phyloP scores from a whole-genome alignment of 345 rosid genomes.

The Stellera chamaejasme region DNA sequence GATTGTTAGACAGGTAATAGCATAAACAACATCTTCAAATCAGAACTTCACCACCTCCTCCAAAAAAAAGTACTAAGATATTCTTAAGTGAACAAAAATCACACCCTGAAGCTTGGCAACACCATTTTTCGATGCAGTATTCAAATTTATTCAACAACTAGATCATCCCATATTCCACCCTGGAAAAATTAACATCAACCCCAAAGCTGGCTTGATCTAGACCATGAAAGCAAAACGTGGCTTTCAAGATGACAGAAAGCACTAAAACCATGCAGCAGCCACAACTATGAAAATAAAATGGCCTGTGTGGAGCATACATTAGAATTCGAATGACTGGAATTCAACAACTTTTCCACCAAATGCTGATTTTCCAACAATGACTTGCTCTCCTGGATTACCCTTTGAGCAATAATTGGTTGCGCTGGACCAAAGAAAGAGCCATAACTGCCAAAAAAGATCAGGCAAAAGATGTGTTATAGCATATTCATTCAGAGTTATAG shows the following conservation, averaged over 20 bases:
- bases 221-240: background rate
- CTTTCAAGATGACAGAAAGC: background rate
- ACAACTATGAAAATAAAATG: background rate
- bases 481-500: background rate
- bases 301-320: background rate
- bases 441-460: slow-evolving; percentile 42
- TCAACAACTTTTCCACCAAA: slow-evolving; percentile 26
- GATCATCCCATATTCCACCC: background rate
- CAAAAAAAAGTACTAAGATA: too few species aligned
- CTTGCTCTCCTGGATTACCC: slow-evolving; percentile 98
- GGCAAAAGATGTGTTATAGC: background rate
- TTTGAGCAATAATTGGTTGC: slow-evolving; percentile 71
- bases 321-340: slow-evolving; percentile 40
- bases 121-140: too few species aligned
- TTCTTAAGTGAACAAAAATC: too few species aligned
- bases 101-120: too few species aligned
- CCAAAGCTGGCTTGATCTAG: too few species aligned
- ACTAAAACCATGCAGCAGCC: background rate
- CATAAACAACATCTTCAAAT: too few species aligned
- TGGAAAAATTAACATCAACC: too few species aligned
- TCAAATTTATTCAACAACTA: background rate
- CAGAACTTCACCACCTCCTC: too few species aligned
- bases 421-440: slow-evolving; percentile 98
- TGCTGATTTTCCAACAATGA: slow-evolving; percentile 69
- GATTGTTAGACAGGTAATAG: too few species aligned